A percentile compares a stretch with the other conserved stretches of the same genome.
Conservation (phyloP, 805 yeast species). For the Metschnikowia orientalis region DNA sequence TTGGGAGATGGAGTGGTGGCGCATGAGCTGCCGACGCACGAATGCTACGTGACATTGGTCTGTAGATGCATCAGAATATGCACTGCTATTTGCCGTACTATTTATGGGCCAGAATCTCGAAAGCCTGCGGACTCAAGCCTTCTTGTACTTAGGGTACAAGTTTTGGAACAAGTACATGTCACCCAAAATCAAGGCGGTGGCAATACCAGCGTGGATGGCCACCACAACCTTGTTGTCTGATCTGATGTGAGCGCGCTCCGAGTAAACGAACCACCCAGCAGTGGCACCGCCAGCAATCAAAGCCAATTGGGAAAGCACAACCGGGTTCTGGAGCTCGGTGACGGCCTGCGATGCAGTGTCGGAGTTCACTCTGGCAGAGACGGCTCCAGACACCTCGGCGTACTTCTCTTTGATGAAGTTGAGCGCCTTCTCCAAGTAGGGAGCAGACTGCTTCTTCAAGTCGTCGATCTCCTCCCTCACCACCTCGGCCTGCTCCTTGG, state of each 20-base stretch:
- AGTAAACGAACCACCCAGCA: conserved; percentile 47
- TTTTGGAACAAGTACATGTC: conserved; percentile 52
- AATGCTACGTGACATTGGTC: no score
- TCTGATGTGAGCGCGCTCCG: conserved; percentile 48
- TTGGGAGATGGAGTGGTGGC: no score
- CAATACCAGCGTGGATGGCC: conserved; percentile 47
- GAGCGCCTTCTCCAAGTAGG: conserved; percentile 20
- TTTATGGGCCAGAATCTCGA: no score
- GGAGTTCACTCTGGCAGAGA: conserved; percentile 12
- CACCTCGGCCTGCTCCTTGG: conserved; percentile 20
- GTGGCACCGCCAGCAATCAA: conserved; percentile 45
- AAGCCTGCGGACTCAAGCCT: conserved; percentile 24
- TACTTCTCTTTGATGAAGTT: conserved; percentile 20
- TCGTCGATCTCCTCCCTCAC: conserved; percentile 18
- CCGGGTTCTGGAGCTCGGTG: conserved; percentile 57
- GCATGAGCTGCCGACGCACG: no score
- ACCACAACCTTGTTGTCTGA: conserved; percentile 36
- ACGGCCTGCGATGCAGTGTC: conserved; percentile 17
- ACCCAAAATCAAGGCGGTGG: conserved; percentile 50
- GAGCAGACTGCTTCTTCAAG: conserved; percentile 22
- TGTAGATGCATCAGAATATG: no score
- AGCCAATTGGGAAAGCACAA: conserved; percentile 50
- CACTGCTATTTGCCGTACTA: no score
- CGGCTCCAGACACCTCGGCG: conserved; percentile 14
- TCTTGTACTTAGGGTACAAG: conserved; percentile 53